A percentile compares a stretch with the other conserved stretches of the same genome.
Conservation (phyloP, 2,329 filamentous ascomycete genomes). For the Fusarium continuum region DNA sequence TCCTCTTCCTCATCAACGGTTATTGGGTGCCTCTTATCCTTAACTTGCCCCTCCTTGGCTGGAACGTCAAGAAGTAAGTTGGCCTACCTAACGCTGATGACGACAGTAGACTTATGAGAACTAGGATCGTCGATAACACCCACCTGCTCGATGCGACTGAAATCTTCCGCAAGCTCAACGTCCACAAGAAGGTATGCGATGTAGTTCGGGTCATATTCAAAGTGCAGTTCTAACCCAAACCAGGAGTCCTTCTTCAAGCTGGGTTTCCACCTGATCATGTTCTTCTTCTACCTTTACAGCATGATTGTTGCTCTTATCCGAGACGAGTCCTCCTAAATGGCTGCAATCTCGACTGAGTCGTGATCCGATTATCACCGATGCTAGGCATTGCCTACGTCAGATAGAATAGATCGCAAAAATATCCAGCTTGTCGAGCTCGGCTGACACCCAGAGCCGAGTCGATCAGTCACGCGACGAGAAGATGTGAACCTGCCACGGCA, state of each 20-base stretch:
- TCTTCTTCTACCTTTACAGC: constrained; percentile 99
- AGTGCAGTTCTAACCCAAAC: constrained; percentile 39
- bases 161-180: constrained; percentile 98
- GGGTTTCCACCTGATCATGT: constrained; percentile 98
- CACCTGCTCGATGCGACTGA: constrained; percentile 97
- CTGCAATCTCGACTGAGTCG: constrained; percentile 21
- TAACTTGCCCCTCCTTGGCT: constrained; percentile 89
- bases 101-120: constrained; percentile 33
- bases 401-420: constrained; percentile 20
- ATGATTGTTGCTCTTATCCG: constrained; percentile 97
- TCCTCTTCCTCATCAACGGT: constrained; percentile 96
- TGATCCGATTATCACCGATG: constrained; percentile 18
- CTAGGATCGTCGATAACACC: constrained; percentile 94
- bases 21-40: constrained; percentile 96
- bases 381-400: constrained; percentile 13
- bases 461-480: constrained; percentile 34
- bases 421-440: constrained; percentile 20
- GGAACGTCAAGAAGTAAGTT: constrained; percentile 97
- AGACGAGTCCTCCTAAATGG: constrained; percentile 83
- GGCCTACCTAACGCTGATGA: neutral
- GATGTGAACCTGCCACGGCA: constrained; percentile 37
- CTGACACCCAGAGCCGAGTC: constrained; percentile 32
- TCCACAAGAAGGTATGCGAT: constrained; percentile 88
- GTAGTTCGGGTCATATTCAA: neutral
- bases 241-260: constrained; percentile 99